A percentile compares a stretch with the other conserved stretches of the same genome.
Conservation (phyloP, 352 stramenopile genomes). For the Pythium brachiatum region DNA sequence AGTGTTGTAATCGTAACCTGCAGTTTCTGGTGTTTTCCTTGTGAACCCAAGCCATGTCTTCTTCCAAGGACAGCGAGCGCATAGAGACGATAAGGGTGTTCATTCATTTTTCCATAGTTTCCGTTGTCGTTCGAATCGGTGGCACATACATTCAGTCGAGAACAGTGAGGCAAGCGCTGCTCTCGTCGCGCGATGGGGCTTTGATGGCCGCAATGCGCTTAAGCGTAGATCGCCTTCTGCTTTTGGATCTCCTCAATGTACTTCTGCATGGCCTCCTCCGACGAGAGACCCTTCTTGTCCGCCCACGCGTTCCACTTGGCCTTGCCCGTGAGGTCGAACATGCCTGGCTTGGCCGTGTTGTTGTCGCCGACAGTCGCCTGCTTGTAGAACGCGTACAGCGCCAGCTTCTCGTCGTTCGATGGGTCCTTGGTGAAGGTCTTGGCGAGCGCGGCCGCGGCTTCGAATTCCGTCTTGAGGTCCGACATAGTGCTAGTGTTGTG, state of each 20-base stretch:
- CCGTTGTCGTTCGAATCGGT: background rate
- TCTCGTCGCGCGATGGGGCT: background rate
- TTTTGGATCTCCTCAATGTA: constrained; percentile 87
- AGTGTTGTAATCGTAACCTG: background rate
- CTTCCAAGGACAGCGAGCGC: background rate
- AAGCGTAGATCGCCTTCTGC: constrained; percentile 82
- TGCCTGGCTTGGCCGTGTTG: constrained; percentile 75
- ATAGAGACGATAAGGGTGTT: background rate
- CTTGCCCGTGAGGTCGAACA: constrained; percentile 86
- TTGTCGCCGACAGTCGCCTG: constrained; percentile 88
- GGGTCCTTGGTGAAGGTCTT: constrained; percentile 83
- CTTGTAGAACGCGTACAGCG: constrained; percentile 90
- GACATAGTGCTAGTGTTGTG: constrained; percentile 51
- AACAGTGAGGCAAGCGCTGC: background rate
- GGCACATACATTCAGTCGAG: constrained; percentile 1
- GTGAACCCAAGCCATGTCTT: background rate
- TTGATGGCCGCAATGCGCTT: constrained; percentile 21
- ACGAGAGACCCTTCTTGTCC: constrained; percentile 80
- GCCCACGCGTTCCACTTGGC: constrained; percentile 89
- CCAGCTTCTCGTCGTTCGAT: constrained; percentile 89
- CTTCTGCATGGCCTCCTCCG: constrained; percentile 83
- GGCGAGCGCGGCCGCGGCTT: constrained; percentile 70
- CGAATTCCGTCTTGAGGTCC: constrained; percentile 81
- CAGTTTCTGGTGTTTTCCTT: background rate
- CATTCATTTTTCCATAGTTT: constrained; percentile 6